Evolutionary conservation across 805 yeast species (phyloP).

Genomic region (Ogataea haglerorum): DNA sequence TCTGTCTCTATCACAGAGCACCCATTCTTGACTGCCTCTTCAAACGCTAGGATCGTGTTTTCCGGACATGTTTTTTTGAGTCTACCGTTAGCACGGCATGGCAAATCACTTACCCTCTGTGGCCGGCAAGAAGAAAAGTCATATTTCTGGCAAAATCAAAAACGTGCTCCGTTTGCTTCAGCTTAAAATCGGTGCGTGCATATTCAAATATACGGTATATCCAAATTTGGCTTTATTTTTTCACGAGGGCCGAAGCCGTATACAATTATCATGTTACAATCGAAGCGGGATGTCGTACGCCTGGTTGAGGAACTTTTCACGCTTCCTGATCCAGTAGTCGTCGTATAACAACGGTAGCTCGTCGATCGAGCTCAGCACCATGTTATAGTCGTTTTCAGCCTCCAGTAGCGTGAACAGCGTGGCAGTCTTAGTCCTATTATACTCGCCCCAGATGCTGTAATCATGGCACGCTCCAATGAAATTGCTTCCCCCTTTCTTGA

Average conservation of each 20-base stretch:
- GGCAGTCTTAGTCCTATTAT: conserved; percentile 32
- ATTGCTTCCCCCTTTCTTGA: conserved; percentile 33
- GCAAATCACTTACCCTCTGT: conserved; percentile 28
- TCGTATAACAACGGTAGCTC: conserved; percentile 27
- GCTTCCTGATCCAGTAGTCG: conserved; percentile 24
- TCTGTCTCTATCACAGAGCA: conserved; percentile 37
- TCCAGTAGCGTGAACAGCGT: conserved; percentile 26
- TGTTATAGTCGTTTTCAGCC: conserved; percentile 14
- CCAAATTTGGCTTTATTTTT: not conserved
- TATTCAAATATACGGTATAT: not conserved
- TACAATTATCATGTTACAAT: not conserved
- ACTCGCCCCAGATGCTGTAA: conserved; percentile 36
- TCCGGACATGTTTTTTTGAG: conserved; percentile 32
- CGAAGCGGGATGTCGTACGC: conserved; percentile 19
- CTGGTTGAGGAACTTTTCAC: conserved; percentile 19
- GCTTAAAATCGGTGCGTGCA: not conserved
- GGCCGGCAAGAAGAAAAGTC: conserved; percentile 23
- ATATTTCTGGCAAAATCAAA: not conserved
- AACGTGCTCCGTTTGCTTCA: not conserved
- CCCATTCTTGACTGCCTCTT: conserved; percentile 34
- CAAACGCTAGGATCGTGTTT: conserved; percentile 35
- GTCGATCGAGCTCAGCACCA: conserved; percentile 21
- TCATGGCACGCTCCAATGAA: conserved; percentile 44
- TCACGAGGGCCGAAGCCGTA: not conserved
- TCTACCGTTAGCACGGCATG: conserved; percentile 12